Evolutionary conservation across 73 alveolate species (phyloP).

Genomic region (Tetrahymena thermophila): DNA sequence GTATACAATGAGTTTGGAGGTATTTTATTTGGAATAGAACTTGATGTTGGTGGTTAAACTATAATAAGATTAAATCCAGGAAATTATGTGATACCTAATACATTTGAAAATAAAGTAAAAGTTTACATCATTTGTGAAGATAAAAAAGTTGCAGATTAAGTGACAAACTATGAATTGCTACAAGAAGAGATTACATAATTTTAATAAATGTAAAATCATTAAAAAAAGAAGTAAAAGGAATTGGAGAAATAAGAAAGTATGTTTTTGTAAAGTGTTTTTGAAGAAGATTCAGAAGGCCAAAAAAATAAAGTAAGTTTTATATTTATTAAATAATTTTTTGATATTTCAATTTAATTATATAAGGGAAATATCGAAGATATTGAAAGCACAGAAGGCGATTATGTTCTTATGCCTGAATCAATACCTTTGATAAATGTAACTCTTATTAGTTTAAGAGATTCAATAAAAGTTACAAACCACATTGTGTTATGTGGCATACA

Average conservation of each 20-base stretch:
- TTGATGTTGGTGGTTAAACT: constrained; percentile 73
- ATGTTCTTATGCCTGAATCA: constrained; percentile 52
- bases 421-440: constrained; percentile 51
- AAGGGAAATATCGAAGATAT: constrained; percentile 57
- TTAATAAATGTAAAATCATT: constrained; percentile 4
- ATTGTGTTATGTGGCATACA: constrained; percentile 95
- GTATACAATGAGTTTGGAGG: constrained; percentile 80
- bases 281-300: background rate
- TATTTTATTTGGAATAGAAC: constrained; percentile 88
- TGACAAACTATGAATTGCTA: constrained; percentile 65
- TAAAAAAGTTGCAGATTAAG: constrained; percentile 83
- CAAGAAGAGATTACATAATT: constrained; percentile 27
- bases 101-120: constrained; percentile 65
- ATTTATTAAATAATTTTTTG: background rate
- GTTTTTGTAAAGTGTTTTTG: background rate
- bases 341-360: constrained; percentile 22
- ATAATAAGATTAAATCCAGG: constrained; percentile 90
- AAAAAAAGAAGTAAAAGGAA: constrained; percentile 18
- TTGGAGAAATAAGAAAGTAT: constrained; percentile 9
- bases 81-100: constrained; percentile 64
- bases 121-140: constrained; percentile 91
- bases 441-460: constrained; percentile 51
- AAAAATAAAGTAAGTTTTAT: background rate
- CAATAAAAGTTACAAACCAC: constrained; percentile 71
- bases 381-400: constrained; percentile 68